These are phyloP conservation scores for Solanum hybrid DNA, from an alignment of 305 asterid species.

Conservation along the genomic window DNA sequence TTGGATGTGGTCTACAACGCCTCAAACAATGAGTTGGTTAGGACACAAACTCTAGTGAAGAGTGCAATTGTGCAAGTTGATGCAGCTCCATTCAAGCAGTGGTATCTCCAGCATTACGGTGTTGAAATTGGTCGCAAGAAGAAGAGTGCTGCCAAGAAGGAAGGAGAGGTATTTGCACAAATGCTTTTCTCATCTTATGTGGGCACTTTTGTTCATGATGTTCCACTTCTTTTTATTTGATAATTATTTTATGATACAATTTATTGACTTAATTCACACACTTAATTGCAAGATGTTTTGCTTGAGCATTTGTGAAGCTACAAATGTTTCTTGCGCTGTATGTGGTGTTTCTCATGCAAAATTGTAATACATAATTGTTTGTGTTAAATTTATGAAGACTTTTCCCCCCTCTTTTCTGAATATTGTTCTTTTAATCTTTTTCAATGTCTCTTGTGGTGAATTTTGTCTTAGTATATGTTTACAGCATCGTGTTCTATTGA, in stretches of 20 bases:
- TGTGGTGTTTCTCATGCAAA: background rate
- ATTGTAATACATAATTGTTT: background rate
- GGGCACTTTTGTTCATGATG: background rate
- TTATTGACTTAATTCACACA: background rate
- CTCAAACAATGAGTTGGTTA: slow-evolving; percentile 36
- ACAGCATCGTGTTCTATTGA: background rate
- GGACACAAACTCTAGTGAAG: slow-evolving; percentile 23
- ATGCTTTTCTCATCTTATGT: background rate
- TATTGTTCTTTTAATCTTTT: background rate
- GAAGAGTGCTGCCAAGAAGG: slow-evolving; percentile 12
- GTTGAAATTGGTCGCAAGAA: slow-evolving; percentile 24
- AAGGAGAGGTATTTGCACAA: slow-evolving; percentile 12
- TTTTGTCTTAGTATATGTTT: background rate
- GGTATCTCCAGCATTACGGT: slow-evolving; percentile 26
- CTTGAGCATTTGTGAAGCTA: background rate
- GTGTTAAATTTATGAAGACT: background rate
- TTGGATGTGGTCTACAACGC: slow-evolving; percentile 39
- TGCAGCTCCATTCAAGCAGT: slow-evolving; percentile 23
- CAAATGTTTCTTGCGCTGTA: background rate
- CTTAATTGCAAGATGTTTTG: background rate
- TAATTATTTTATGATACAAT: background rate
- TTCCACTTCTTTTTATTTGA: background rate
- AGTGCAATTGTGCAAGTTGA: slow-evolving; percentile 23
- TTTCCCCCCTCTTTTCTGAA: background rate
- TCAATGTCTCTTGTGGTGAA: background rate